Conservation (phyloP, 139 green algal species). For the Chlamydomonas sphaeroides region DNA sequence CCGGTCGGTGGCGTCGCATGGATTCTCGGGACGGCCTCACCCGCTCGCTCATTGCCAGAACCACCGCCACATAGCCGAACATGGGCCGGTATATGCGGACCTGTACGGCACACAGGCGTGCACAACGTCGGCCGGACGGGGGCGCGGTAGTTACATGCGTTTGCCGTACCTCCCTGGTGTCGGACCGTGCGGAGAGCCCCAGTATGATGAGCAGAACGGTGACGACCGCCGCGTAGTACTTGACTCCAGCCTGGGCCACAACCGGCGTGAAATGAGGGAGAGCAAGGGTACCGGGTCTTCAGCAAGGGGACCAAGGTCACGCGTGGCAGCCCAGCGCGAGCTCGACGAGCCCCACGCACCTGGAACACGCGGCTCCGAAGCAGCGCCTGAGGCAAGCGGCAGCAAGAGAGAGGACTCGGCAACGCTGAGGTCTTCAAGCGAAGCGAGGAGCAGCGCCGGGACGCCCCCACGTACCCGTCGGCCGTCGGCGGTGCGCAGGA, state of each 20-base stretch:
- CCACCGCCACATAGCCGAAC: conserved; percentile 35
- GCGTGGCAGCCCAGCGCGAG: too few relatives aligned
- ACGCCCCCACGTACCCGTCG: neutral
- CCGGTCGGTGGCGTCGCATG: too few relatives aligned
- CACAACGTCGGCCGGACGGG: too few relatives aligned
- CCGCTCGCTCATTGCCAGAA: conserved; percentile 40
- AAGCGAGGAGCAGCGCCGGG: too few relatives aligned
- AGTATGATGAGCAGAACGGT: conserved; percentile 26
- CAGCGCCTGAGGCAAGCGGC: neutral
- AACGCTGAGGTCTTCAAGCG: too few relatives aligned
- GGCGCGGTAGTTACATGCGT: too few relatives aligned
- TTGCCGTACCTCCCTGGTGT: too few relatives aligned
- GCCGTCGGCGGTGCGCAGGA: neutral
- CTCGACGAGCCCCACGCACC: neutral
- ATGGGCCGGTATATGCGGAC: neutral
- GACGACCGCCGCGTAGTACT: conserved; percentile 43
- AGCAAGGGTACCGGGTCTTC: neutral
- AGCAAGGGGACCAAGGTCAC: too few relatives aligned
- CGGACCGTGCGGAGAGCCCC: neutral
- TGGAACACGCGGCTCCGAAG: conserved; percentile 12
- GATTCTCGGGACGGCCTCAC: too few relatives aligned
- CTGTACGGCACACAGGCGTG: too few relatives aligned
- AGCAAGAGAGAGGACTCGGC: too few relatives aligned
- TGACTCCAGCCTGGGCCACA: conserved; percentile 43
- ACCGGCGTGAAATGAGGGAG: too few relatives aligned